Base-by-base conservation (phyloP, 2,329 filamentous ascomycete species). In the Trichoderma sp. region DNA sequence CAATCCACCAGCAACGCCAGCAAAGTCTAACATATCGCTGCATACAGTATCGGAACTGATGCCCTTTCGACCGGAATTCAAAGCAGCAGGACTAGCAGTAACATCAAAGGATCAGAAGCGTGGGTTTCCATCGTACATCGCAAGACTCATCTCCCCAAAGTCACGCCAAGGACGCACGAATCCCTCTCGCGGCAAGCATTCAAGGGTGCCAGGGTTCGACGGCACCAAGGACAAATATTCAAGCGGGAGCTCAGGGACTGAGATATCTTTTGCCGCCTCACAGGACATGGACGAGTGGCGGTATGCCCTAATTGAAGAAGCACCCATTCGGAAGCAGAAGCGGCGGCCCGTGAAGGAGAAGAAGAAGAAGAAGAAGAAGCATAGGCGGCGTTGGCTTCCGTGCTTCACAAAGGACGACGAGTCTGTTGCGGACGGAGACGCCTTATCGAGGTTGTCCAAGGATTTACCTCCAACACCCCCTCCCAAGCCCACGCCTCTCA, bases 61-160 rank as follows among this genome's bases (percentile, higher is more conserved):
- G 28, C 84, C 84, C 2, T 87, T 82, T 69, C 80, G 78, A 54
- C 75, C 79, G 4, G 79, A 87, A 66, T 86, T 88, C 67, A 76
- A 75, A 64, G 78, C 79, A 64, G 84, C 82, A 62, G 83, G 84
- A 1, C 76, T 88, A 57, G 83, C 84, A 2, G 81, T 87, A 1
- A 87, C 85, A 12, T 85, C 85, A 43, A 74, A 74, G 52, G 67
- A 76, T 68, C 66, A 84, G 80, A 68, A 80, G 79, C 72, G 76
- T 66, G 21, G 69, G 47, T 59, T 71, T 50, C 50, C 71, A 65
- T 44, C 59, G 44, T 67, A 72, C 59, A 68, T 67, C 30, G 50
- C 67, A 47, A 66, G 66, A 58, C 58, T 68, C 34, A 65, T 66
- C 6, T 67, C 63, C 19, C 43, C 56, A 7, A 67, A 67, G 61